phyloP scores from a whole-genome alignment of 2,329 filamentous ascomycete species.

The Blastomyces percursus region DNA sequence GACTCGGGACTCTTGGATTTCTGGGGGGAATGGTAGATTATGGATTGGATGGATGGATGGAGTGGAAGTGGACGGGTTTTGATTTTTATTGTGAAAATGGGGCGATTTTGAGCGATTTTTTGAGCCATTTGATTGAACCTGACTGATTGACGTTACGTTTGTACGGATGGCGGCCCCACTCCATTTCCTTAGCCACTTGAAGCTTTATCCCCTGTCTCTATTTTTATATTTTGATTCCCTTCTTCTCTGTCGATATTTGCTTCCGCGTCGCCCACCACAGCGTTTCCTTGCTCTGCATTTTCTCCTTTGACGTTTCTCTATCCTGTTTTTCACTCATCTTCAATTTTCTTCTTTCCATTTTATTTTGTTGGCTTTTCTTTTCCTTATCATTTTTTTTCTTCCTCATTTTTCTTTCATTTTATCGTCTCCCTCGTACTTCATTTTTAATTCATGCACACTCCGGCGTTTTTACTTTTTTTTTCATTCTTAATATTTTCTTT shows the following conservation, averaged over 20 bases:
- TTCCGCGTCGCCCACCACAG: not conserved
- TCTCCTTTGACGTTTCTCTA: not conserved
- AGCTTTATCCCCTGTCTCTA: not conserved
- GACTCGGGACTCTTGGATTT: not conserved
- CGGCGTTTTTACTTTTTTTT: not conserved
- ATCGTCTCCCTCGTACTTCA: not conserved
- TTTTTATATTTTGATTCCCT: not conserved
- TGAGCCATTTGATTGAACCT: not conserved
- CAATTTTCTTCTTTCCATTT: no score
- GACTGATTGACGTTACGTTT: not conserved
- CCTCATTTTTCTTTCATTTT: not conserved
- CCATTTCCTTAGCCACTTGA: not conserved
- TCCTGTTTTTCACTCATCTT: not conserved
- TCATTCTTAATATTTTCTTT: not conserved
- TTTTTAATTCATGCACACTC: not conserved
- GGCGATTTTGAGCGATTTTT: not conserved
- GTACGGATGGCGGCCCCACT: not conserved
- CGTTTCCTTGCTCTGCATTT: slow-evolving; percentile 1
- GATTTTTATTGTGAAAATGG: not conserved
- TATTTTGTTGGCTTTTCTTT: not conserved
- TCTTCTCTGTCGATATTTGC: slow-evolving; percentile 1
- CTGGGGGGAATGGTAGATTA: not conserved
- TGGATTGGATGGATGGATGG: not conserved
- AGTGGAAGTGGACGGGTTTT: not conserved
- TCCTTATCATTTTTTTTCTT: not conserved